A percentile compares a stretch with the other conserved stretches of the same genome.
phyloP scores from a whole-genome alignment of 768 basidiomycete species.

The Lactifluus rugatus region DNA sequence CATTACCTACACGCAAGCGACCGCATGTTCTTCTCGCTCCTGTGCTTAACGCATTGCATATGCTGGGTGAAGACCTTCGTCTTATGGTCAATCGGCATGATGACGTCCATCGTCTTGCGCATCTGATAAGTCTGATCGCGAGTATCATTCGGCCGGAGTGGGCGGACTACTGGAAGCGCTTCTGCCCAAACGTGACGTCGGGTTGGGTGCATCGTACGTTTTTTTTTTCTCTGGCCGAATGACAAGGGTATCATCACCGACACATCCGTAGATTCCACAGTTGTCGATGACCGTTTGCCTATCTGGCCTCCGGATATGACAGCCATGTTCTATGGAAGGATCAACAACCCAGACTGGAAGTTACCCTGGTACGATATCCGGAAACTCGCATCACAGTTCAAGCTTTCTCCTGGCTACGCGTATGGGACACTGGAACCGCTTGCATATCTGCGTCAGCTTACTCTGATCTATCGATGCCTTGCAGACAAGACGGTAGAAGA shows the following conservation, averaged over 20 bases:
- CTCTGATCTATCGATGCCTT: slow-evolving; percentile 46
- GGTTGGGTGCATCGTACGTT: slow-evolving; percentile 37
- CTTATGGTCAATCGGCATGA: slow-evolving; percentile 47
- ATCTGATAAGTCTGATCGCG: slow-evolving; percentile 54
- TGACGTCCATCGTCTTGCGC: slow-evolving; percentile 47
- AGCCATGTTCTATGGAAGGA: slow-evolving; percentile 46
- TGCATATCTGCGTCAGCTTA: slow-evolving; percentile 42
- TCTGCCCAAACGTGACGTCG: slow-evolving; percentile 54
- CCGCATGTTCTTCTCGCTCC: slow-evolving; percentile 44
- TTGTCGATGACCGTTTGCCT: slow-evolving; percentile 62
- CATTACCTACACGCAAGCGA: slow-evolving; percentile 8
- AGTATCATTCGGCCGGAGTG: slow-evolving; percentile 67
- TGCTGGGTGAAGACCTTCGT: slow-evolving; percentile 62
- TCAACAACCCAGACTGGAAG: slow-evolving; percentile 60
- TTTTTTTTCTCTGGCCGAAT: slow-evolving; percentile 11
- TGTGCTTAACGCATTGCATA: slow-evolving; percentile 67
- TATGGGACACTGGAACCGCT: slow-evolving; percentile 58
- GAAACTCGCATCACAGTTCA: slow-evolving; percentile 39
- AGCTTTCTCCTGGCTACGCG: slow-evolving; percentile 44
- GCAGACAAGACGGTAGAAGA: slow-evolving; percentile 43
- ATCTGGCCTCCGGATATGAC: slow-evolving; percentile 73
- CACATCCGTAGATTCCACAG: slow-evolving; percentile 23
- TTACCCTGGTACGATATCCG: slow-evolving; percentile 34
- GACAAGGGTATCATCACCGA: slow-evolving; percentile 6
- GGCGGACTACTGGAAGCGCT: slow-evolving; percentile 87